Percentiles rank a stretch among this genome's conserved stretches.
Evolutionary conservation across 148 eudicot genomes (phyloP).

Genomic region (Dianthus caryophyllus): DNA sequence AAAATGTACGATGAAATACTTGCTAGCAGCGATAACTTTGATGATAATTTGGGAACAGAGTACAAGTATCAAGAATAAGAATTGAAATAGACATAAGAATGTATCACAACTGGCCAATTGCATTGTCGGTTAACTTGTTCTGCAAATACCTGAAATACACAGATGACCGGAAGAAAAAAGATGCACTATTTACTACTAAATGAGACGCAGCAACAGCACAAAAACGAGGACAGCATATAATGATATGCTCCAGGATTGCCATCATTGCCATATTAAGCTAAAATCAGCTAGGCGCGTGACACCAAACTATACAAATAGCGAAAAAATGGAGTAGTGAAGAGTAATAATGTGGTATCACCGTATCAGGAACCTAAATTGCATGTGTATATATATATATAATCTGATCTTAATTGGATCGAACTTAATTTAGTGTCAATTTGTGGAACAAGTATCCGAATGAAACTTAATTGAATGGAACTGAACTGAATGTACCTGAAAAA

Average conservation of each 20-base stretch:
- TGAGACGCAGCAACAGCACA: not conserved
- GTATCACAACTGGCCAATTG: not conserved
- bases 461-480: too few relatives aligned
- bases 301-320: not conserved
- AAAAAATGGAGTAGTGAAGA: not conserved
- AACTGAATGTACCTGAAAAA: too few relatives aligned
- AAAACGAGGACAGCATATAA: not conserved
- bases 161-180: too few relatives aligned
- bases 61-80: not conserved
- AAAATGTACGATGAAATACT: not conserved
- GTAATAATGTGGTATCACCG: not conserved
- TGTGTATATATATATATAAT: not conserved
- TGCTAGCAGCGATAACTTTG: not conserved
- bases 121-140: too few relatives aligned
- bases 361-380: constrained; percentile 4
- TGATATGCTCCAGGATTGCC: not conserved
- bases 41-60: not conserved
- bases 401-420: too few relatives aligned
- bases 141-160: too few relatives aligned
- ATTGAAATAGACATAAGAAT: not conserved
- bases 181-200: not conserved
- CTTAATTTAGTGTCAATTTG: too few relatives aligned
- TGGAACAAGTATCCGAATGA: too few relatives aligned
- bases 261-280: not conserved
- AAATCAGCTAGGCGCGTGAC: not conserved